phyloP scores from a whole-genome alignment of 73 alveolate genomes.

The Blepharisma japonicum region DNA sequence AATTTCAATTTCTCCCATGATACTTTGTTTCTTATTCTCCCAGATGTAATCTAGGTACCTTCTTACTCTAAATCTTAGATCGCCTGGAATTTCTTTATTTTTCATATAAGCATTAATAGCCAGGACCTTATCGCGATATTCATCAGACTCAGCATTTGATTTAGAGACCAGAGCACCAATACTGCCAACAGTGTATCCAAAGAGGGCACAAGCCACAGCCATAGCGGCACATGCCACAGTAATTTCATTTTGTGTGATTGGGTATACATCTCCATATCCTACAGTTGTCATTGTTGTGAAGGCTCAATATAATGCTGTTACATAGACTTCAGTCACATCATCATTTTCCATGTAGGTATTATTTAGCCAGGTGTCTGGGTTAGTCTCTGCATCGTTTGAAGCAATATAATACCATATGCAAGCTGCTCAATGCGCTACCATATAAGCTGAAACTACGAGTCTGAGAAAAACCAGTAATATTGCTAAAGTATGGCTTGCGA shows the following conservation, averaged over 20 bases:
- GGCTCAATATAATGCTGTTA: conserved; percentile 80
- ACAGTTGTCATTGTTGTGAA: conserved; percentile 91
- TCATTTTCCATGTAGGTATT: conserved; percentile 48
- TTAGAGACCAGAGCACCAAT: conserved; percentile 74
- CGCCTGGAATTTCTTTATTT: conserved; percentile 62
- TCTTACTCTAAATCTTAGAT: conserved; percentile 61
- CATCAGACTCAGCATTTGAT: conserved; percentile 49
- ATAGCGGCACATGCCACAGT: conserved; percentile 54
- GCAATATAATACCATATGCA: conserved; percentile 60
- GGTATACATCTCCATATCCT: conserved; percentile 86
- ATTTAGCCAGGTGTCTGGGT: conserved; percentile 50
- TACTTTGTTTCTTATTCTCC: conserved; percentile 61
- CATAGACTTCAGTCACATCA: conserved; percentile 40
- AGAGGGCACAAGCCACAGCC: conserved; percentile 77
- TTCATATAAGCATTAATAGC: conserved; percentile 67
- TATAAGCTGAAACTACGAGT: conserved; percentile 47
- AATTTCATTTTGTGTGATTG: conserved; percentile 66
- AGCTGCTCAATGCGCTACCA: conserved; percentile 71
- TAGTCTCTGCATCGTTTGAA: conserved; percentile 41
- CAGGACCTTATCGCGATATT: conserved; percentile 68
- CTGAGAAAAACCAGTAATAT: conserved; percentile 45
- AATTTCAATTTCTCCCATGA: conserved; percentile 73
- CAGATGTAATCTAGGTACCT: conserved; percentile 75
- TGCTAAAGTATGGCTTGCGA: conserved; percentile 48
- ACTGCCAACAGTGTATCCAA: conserved; percentile 80